A percentile compares a stretch with the other conserved stretches of the same genome.
Conservation (phyloP, 495 filamentous ascomycete genomes). For the Peziza echinospora region DNA sequence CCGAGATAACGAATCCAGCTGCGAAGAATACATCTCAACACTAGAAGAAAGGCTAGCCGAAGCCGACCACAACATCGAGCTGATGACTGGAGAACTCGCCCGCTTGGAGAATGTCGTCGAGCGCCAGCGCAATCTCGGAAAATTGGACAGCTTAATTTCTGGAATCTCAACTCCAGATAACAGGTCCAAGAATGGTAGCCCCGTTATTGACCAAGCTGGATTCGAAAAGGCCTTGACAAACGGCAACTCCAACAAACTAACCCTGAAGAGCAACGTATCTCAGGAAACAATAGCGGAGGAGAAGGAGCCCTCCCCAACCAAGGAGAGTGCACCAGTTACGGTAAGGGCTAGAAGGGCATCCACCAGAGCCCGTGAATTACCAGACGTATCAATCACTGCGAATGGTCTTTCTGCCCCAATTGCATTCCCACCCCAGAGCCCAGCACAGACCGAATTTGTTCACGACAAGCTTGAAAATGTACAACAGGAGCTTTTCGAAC, state of each 20-base stretch:
- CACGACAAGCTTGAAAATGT: slow-evolving; percentile 84
- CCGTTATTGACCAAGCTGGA: slow-evolving; percentile 21
- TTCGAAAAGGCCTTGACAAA: slow-evolving; percentile 10
- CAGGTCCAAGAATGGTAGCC: slow-evolving; percentile 5
- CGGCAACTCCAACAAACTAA: slow-evolving; percentile 2
- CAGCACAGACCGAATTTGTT: slow-evolving; percentile 65
- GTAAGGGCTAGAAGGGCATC: slow-evolving; percentile 8
- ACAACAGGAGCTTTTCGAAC: slow-evolving; percentile 76
- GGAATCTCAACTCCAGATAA: slow-evolving; percentile 42
- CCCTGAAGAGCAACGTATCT: slow-evolving; percentile 8
- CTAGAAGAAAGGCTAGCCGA: slow-evolving; percentile 91
- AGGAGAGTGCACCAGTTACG: not conserved
- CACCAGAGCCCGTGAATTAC: not conserved
- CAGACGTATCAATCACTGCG: not conserved
- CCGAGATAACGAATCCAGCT: slow-evolving; percentile 69
- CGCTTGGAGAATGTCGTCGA: slow-evolving; percentile 87
- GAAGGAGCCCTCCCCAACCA: not conserved
- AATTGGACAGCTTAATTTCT: slow-evolving; percentile 75
- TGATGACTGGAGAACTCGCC: slow-evolving; percentile 92
- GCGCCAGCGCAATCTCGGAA: slow-evolving; percentile 82
- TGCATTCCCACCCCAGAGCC: slow-evolving; percentile 36
- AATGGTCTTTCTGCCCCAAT: not conserved
- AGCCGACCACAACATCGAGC: slow-evolving; percentile 81
- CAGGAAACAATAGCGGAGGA: slow-evolving; percentile 4
- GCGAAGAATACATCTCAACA: slow-evolving; percentile 92